phyloP scores from a whole-genome alignment of 1,139 yeast genomes.

The Williopsis jadinii region DNA sequence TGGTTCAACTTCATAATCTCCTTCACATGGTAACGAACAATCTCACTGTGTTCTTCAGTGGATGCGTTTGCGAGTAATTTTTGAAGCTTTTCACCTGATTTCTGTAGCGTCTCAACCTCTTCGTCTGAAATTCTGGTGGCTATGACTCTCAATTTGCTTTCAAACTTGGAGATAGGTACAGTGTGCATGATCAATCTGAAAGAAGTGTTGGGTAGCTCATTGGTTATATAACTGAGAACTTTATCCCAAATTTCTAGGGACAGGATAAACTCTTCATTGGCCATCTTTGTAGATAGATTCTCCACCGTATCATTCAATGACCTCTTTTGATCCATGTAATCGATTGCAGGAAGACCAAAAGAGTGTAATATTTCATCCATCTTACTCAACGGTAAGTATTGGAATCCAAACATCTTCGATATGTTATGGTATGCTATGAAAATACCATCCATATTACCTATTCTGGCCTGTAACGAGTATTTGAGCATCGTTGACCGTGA shows the following conservation, averaged over 20 bases:
- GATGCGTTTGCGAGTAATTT: slow-evolving; percentile 3
- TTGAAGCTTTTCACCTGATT: slow-evolving; percentile 8
- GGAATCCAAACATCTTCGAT: slow-evolving; percentile 78
- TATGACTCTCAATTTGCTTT: slow-evolving; percentile 23
- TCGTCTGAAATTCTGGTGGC: slow-evolving; percentile 21
- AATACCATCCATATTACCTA: slow-evolving; percentile 96
- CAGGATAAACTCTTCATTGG: slow-evolving; percentile 63
- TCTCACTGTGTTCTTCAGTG: slow-evolving; percentile 6
- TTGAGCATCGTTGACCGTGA: slow-evolving; percentile 72
- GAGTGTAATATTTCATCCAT: slow-evolving; percentile 60
- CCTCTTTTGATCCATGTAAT: not conserved
- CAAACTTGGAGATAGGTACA: slow-evolving; percentile 8
- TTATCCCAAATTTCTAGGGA: slow-evolving; percentile 53
- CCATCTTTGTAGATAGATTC: slow-evolving; percentile 43
- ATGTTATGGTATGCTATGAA: slow-evolving; percentile 88
- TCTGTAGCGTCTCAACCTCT: slow-evolving; percentile 16
- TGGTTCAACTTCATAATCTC: slow-evolving; percentile 11
- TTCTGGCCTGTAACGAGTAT: slow-evolving; percentile 84
- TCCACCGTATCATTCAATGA: slow-evolving; percentile 11
- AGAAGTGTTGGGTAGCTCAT: slow-evolving; percentile 17
- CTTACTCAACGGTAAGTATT: slow-evolving; percentile 69
- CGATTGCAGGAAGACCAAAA: slow-evolving; percentile 13
- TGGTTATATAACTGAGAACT: slow-evolving; percentile 37
- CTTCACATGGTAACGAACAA: slow-evolving; percentile 9
- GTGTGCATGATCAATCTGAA: slow-evolving; percentile 16